Evolutionary conservation across 2,329 filamentous ascomycete genomes (phyloP).

Genomic region (Ascochyta viciae-villosae): DNA sequence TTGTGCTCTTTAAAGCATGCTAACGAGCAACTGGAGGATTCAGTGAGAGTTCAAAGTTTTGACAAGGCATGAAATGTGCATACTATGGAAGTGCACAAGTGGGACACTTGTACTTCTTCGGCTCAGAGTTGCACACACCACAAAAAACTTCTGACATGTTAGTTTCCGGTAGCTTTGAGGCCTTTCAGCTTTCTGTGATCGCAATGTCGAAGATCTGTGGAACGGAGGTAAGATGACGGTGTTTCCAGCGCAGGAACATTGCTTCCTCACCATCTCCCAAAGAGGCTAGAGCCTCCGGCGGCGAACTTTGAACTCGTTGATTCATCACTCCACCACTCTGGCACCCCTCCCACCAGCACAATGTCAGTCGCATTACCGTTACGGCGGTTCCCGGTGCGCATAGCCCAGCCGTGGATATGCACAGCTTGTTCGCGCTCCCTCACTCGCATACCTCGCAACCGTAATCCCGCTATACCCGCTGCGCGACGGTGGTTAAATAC

Average conservation of each 20-base stretch:
- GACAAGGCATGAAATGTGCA: background rate
- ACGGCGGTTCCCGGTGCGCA: conserved; percentile 25
- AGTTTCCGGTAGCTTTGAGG: background rate
- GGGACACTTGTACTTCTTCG: conserved; percentile 61
- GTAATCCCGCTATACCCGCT: conserved; percentile 26
- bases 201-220: background rate
- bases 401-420: conserved; percentile 47
- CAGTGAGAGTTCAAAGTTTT: background rate
- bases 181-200: background rate
- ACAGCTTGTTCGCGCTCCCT: conserved; percentile 44
- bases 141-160: conserved; percentile 48
- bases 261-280: conserved; percentile 22
- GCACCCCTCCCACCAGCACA: conserved; percentile 21
- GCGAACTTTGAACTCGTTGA: conserved; percentile 11
- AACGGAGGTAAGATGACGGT: conserved; percentile 1
- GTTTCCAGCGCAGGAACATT: conserved; percentile 20
- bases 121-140: conserved; percentile 52
- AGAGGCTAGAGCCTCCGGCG: conserved; percentile 36
- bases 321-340: conserved; percentile 32
- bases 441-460: conserved; percentile 22
- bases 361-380: conserved; percentile 40
- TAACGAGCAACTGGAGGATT: conserved; percentile 39
- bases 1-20: conserved; percentile 44
- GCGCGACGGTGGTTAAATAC: conserved; percentile 44
- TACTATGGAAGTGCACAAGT: conserved; percentile 57